phyloP scores from a whole-genome alignment of 352 stramenopile genomes.

The Phytophthora tubulina region DNA sequence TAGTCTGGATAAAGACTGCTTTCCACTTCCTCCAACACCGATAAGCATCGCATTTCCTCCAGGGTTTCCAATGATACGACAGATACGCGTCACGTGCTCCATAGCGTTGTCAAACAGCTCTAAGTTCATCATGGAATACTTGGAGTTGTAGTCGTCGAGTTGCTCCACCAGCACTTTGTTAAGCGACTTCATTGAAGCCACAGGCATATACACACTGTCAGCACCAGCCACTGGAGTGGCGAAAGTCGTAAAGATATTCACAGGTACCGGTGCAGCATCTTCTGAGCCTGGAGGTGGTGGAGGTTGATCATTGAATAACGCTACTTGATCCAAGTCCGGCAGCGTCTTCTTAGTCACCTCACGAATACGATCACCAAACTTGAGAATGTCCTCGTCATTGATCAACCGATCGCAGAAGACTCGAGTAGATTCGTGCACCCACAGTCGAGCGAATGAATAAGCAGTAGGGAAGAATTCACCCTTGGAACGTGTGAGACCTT shows the following conservation, averaged over 20 bases:
- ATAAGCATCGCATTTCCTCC: constrained; percentile 98
- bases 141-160: constrained; percentile 97
- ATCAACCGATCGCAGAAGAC: constrained; percentile 98
- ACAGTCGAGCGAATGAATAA: constrained; percentile 91
- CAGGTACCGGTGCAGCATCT: constrained; percentile 35
- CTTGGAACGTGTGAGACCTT: constrained; percentile 94
- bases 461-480: constrained; percentile 93
- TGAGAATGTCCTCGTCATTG: constrained; percentile 94
- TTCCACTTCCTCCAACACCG: constrained; percentile 96
- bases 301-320: constrained; percentile 83
- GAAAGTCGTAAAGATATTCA: constrained; percentile 97
- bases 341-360: constrained; percentile 95
- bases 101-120: constrained; percentile 98
- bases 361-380: constrained; percentile 93
- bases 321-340: constrained; percentile 84
- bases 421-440: constrained; percentile 97
- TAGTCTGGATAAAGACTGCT: constrained; percentile 96
- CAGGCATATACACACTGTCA: constrained; percentile 79
- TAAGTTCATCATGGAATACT: constrained; percentile 98
- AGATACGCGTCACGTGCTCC: constrained; percentile 97
- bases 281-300: constrained; percentile 33
- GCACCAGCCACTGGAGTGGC: constrained; percentile 73
- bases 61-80: constrained; percentile 96
- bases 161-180: constrained; percentile 94
- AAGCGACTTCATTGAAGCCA: constrained; percentile 84